phyloP scores from a whole-genome alignment of 1,284 basidiomycete genomes.

The Leucocoprinus gongylophorus region DNA sequence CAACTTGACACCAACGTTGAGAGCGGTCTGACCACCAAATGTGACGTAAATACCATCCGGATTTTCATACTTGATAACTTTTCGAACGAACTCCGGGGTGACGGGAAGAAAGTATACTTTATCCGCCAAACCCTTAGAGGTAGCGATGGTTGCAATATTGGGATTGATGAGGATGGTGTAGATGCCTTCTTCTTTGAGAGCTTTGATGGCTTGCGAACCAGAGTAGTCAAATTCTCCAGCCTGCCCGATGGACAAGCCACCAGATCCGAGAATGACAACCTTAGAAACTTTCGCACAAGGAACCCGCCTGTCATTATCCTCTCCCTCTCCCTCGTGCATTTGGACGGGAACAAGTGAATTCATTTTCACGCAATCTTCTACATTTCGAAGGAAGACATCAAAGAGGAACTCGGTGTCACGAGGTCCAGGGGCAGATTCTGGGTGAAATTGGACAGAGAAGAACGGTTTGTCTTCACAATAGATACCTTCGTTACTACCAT shows the following conservation, averaged over 20 bases:
- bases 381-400: constrained; percentile 92
- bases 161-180: constrained; percentile 99
- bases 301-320: constrained; percentile 72
- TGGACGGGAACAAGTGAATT: constrained; percentile 66
- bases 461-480: constrained; percentile 88
- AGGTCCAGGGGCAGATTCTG: constrained; percentile 97
- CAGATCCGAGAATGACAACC: constrained; percentile 96
- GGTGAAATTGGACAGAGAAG: constrained; percentile 99
- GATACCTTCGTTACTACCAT: constrained; percentile 96
- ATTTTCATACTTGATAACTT: constrained; percentile 97
- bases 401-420: constrained; percentile 99
- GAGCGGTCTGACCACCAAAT: constrained; percentile 96
- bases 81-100: constrained; percentile 95
- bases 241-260: constrained; percentile 96
- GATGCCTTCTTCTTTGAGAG: constrained; percentile 96
- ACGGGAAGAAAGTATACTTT: constrained; percentile 99
- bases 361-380: constrained; percentile 71
- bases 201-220: constrained; percentile 98
- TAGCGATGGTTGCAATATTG: constrained; percentile 99
- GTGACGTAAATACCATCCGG: constrained; percentile 99
- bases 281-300: constrained; percentile 84
- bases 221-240: constrained; percentile 99
- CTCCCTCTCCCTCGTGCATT: constrained; percentile 84
- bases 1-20: constrained; percentile 96
- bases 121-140: constrained; percentile 94